Conservation (phyloP, 306 rosid species). For the Cicer pinnatifidum region DNA sequence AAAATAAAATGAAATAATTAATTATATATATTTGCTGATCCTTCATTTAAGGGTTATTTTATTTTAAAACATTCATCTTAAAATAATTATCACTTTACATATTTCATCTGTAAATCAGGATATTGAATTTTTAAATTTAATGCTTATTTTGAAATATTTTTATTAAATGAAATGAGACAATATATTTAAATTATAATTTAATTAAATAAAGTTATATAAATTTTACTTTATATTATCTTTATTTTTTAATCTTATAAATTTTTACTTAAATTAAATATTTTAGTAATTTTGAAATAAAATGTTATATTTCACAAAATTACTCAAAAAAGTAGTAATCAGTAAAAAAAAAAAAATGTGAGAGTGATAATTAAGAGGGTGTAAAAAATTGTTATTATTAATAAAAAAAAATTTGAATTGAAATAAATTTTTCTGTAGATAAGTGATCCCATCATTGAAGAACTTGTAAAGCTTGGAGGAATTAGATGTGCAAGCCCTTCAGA, state of each 20-base stretch:
- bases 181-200: neutral
- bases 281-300: too few relatives aligned
- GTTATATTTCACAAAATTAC: too few relatives aligned
- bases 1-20: too few relatives aligned
- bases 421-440: conserved; percentile 52
- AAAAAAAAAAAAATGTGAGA: too few relatives aligned
- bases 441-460: conserved; percentile 53
- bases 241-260: neutral
- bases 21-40: too few relatives aligned
- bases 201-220: neutral
- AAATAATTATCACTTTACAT: neutral
- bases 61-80: neutral
- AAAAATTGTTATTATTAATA: too few relatives aligned
- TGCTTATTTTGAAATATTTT: neutral
- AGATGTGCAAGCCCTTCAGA: conserved; percentile 66
- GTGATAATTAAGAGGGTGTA: too few relatives aligned
- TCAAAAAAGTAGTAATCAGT: too few relatives aligned
- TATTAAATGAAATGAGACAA: neutral
- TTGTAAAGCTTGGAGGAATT: conserved; percentile 73
- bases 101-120: neutral
- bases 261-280: neutral
- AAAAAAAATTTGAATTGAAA: conserved; percentile 20
- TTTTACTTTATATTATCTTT: neutral
- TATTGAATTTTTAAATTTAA: neutral
- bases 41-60: too few relatives aligned